Conservation (phyloP, 192 early-diverging fungal species). For the Backusella sp. region DNA sequence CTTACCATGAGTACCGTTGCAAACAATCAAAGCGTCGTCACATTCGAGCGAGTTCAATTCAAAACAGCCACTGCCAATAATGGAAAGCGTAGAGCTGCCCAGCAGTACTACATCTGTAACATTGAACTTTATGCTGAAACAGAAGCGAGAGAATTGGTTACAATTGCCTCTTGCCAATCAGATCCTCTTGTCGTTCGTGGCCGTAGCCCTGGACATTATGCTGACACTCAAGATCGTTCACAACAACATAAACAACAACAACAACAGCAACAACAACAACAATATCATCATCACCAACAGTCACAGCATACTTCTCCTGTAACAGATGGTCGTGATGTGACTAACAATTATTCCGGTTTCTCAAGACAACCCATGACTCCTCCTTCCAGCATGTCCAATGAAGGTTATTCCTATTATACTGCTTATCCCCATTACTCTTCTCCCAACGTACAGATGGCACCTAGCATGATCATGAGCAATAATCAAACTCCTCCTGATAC, state of each 20-base stretch:
- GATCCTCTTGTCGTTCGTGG: conserved; percentile 83
- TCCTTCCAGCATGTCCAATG: background rate
- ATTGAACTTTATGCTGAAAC: conserved; percentile 71
- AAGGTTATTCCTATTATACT: background rate
- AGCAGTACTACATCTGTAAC: conserved; percentile 82
- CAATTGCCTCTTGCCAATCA: conserved; percentile 63
- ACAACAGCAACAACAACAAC: background rate
- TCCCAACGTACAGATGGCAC: background rate
- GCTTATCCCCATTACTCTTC: background rate
- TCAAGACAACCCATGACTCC: conserved; percentile 12
- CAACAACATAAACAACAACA: background rate
- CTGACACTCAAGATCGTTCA: conserved; percentile 37
- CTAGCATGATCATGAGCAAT: background rate
- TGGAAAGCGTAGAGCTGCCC: conserved; percentile 83
- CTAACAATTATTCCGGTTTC: background rate
- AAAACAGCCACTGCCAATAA: conserved; percentile 93
- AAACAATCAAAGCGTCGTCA: conserved; percentile 49
- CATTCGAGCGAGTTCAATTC: conserved; percentile 92
- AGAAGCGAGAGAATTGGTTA: conserved; percentile 45
- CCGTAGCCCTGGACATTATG: conserved; percentile 87
- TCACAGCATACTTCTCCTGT: background rate
- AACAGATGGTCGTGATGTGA: background rate
- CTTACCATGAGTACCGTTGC: conserved; percentile 29
- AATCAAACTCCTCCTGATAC: background rate
- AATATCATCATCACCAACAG: background rate